Base-by-base conservation (phyloP, 805 yeast species). In the Ogataea trehalophila region DNA sequence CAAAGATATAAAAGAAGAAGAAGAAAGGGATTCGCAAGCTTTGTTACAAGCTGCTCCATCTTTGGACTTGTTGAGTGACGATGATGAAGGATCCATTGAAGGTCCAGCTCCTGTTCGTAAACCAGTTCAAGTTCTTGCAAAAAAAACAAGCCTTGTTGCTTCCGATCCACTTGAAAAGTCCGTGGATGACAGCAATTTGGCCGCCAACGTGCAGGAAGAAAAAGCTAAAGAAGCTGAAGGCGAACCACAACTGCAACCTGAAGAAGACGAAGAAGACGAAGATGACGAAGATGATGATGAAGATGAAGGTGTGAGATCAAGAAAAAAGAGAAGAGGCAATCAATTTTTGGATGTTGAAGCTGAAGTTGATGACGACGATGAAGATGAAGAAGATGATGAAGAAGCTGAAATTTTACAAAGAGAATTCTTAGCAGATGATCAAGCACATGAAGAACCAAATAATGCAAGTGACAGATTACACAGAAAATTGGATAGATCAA, bases 271-370 rank as follows among this genome's bases (percentile, higher is more conserved):
- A 2, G 49, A 49, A 4, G 53, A 48, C 1, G 54, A 48, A 0
- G 74, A 69, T 3, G 76, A 69, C 1, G 81, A 76, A 0, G 79
- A 74, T 0, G 79, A 66, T 0, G 79, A 82, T 0, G 88, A 81
- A 0, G 87, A 77, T 1, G 85, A 76, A 14, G 77, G 72, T 6
- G 67, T 69, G n/a, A 74, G 73, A 5, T 72, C 75, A 40, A 68
- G 70, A 42, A 71, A 71, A 49, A 76, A 72, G 52, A 71, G 75
- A 61, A 70, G 79, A 60, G 76, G 87, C 50, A 92, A 92, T 67
- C 91, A 86, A 74, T 94, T 90, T 67, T 76, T 94, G 69, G 99
- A 94, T 87, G 95, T 94, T 46, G 98, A 94, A 74, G 99, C 97
- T 50, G 98, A 92, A 67, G 99, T 94, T 48, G 96, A 92, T 66